Base-by-base conservation (phyloP, 768 basidiomycete species). In the Russula sp. region DNA sequence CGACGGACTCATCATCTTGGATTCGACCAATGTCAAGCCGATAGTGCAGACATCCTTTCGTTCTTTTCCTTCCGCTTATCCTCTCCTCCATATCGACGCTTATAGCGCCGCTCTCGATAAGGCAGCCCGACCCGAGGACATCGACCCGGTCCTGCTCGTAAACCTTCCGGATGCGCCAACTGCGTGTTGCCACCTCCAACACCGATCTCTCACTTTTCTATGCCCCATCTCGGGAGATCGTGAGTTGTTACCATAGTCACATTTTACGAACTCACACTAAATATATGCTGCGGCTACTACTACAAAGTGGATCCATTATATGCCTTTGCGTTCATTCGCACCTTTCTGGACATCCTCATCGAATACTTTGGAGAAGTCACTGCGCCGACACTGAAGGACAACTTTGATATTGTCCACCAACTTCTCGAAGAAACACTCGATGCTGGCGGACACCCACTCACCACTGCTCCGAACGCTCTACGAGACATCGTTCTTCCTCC, bases 351-450 rank as follows among this genome's bases (percentile, higher is more conserved):
- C 57, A 88, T 95, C 52, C 76, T 98, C 51, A 78, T 80, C 55
- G 92, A 96, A 65, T 98, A 98, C 72, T 86, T 97, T 68, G 94
- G 92, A 1, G 83, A 85, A n/a, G 79, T 95, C 26, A 91, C 89
- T 36, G 84, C 90, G 28, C 81, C 84, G 6, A 87, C 84, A 2
- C 76, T 98, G 68, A 90, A 86, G 70, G 94, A 97, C 65, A 92
- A 96, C 74, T 96, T 97, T 74, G 95, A 98, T 71, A 84, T 92
- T 28, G 94, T 97, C 8, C 96, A 98, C 72, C 94, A 96, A 91
- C 84, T 98, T 20, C 81, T 97, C 34, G 95, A 96, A 76, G 95
- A 98, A 76, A 94, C 92, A n/a, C 78, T 98, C 30, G 94, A 96
- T 72, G 86, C 93, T 10, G 90, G 92, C 13, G 94, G 95, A 0